Conservation (phyloP, 352 stramenopile species). For the Pelagophyceae sp. region DNA sequence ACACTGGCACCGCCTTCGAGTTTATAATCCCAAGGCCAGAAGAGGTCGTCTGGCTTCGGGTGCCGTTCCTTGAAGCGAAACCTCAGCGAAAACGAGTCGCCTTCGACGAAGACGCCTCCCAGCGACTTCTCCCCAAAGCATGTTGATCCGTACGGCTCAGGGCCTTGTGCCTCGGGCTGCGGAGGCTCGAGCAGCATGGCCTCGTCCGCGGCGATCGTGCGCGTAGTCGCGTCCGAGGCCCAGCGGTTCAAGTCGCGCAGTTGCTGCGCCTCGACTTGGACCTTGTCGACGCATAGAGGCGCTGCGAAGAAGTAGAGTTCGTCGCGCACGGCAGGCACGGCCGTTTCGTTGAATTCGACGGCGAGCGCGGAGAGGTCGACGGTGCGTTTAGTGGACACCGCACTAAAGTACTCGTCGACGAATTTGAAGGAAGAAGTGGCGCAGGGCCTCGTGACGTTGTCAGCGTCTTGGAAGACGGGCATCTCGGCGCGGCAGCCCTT, state of each 20-base stretch:
- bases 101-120: not conserved
- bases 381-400: not conserved
- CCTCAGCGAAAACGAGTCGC: not conserved
- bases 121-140: not conserved
- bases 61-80: not conserved
- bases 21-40: not conserved
- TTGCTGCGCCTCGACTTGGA: not conserved
- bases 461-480: too few relatives aligned
- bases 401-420: not conserved
- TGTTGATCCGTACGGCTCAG: not conserved
- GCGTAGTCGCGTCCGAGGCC: not conserved
- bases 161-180: not conserved
- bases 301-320: not conserved
- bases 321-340: not conserved
- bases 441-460: not conserved
- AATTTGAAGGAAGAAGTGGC: not conserved
- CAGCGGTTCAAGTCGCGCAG: not conserved
- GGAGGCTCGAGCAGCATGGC: not conserved
- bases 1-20: not conserved
- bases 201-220: not conserved
- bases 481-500: not conserved
- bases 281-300: not conserved
- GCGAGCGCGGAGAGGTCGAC: not conserved
- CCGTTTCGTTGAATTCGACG: not conserved
- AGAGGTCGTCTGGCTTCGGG: not conserved